phyloP scores from a whole-genome alignment of 805 yeast species.

The Suhomyces emberorum region DNA sequence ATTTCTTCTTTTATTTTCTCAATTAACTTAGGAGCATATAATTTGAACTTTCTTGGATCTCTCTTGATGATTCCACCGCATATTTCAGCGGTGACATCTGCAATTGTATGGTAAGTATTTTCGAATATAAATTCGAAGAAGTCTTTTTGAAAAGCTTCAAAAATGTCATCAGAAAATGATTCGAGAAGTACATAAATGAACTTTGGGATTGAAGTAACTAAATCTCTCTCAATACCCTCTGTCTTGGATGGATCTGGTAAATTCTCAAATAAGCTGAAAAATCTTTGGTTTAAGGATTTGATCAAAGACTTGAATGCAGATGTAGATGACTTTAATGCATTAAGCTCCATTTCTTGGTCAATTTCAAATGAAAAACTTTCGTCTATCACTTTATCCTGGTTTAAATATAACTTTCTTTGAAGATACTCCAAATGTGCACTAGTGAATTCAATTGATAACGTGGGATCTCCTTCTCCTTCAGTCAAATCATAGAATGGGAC shows the following conservation, averaged over 20 bases:
- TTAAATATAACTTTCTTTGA: slow-evolving; percentile 37
- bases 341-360: slow-evolving; percentile 45
- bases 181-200: slow-evolving; percentile 41
- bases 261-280: slow-evolving; percentile 65
- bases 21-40: slow-evolving; percentile 43
- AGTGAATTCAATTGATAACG: slow-evolving; percentile 52
- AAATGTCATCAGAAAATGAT: slow-evolving; percentile 57
- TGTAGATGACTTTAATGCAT: slow-evolving; percentile 70
- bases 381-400: slow-evolving; percentile 12
- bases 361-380: slow-evolving; percentile 22
- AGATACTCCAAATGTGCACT: slow-evolving; percentile 59
- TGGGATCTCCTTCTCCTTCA: slow-evolving; percentile 38
- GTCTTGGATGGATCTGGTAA: slow-evolving; percentile 57
- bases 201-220: slow-evolving; percentile 35
- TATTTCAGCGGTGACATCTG: slow-evolving; percentile 67
- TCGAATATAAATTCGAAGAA: slow-evolving; percentile 58
- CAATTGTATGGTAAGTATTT: slow-evolving; percentile 56
- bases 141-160: slow-evolving; percentile 41
- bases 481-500: slow-evolving; percentile 68
- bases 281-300: slow-evolving; percentile 50
- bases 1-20: slow-evolving; percentile 63
- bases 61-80: slow-evolving; percentile 70
- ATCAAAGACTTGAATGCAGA: slow-evolving; percentile 63
- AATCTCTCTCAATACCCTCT: slow-evolving; percentile 49
- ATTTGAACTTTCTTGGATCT: slow-evolving; percentile 48